Conservation (phyloP, 2,329 filamentous ascomycete genomes). For the Exophiala sp. region DNA sequence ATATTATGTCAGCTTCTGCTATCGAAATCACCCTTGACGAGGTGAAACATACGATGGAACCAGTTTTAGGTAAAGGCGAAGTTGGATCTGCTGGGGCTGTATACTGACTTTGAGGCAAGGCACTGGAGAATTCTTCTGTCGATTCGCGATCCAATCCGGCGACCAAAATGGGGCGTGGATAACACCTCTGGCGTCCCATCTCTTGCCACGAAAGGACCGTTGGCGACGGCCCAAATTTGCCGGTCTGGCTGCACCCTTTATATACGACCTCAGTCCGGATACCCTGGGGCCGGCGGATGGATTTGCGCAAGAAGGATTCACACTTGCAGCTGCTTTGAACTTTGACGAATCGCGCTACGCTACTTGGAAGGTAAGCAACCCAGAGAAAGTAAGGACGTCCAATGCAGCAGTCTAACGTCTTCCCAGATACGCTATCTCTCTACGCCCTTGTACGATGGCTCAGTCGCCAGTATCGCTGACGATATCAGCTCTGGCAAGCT, state of each 20-base stretch:
- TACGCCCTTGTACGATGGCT: slow-evolving; percentile 14
- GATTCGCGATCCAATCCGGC: slow-evolving; percentile 10
- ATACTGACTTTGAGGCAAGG: slow-evolving; percentile 1
- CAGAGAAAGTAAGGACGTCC: not conserved
- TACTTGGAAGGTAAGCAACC: slow-evolving; percentile 13
- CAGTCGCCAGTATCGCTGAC: slow-evolving; percentile 2
- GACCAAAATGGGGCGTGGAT: slow-evolving; percentile 8
- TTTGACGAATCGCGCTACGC: slow-evolving; percentile 14
- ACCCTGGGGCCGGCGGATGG: slow-evolving; percentile 16
- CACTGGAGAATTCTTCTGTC: slow-evolving; percentile 9
- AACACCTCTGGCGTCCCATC: slow-evolving; percentile 13
- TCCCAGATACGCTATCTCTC: slow-evolving; percentile 7
- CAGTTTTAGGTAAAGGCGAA: no score
- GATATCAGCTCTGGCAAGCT: slow-evolving; percentile 2
- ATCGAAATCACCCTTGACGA: not conserved
- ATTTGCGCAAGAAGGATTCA: slow-evolving; percentile 15
- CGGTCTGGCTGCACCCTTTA: slow-evolving; percentile 3
- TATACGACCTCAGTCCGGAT: slow-evolving; percentile 10
- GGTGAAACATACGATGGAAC: no score
- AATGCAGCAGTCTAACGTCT: no score
- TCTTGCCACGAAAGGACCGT: slow-evolving; percentile 10
- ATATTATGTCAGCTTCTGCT: slow-evolving; percentile 9
- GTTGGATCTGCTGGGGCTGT: no score
- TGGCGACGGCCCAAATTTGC: slow-evolving; percentile 10
- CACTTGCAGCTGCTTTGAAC: slow-evolving; percentile 7